Base-by-base conservation (phyloP, 2,329 filamentous ascomycete species). In the Colletotrichum eremochloae region DNA sequence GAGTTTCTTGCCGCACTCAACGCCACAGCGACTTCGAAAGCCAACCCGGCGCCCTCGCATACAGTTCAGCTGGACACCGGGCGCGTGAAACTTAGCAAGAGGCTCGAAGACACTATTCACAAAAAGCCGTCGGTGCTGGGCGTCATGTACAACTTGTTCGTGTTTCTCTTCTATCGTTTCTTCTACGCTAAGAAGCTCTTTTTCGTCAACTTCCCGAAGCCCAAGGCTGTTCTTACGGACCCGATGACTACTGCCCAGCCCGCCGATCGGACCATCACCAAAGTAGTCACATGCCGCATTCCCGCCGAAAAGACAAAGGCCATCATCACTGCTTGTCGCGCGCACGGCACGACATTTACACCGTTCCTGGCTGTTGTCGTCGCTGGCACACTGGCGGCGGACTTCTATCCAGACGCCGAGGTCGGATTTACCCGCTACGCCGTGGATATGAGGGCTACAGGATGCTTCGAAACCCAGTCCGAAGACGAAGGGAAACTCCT, bases 381-480 rank as follows among this genome's bases (percentile, higher is more conserved):
- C 5, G 29, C 67, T 1, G 65, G 65, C 42, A 74, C 76, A 0
- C 57, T 78, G 5, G 73, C 73, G 0, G 68, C 44, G 14, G 77
- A 78, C 20, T 74, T 68, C 20, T 78, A 77, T 36, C 77, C 76
- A 0, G 61, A 76, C 8, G 77, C 77, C 0, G 76, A 75, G 52
- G 66, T 78, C 2, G 71, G 71, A 0, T 73, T 73, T 7, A 71
- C 67, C 6, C 67, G 71, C 1, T 56, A 87, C 77, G 4, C 63
- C 67, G 75, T 86, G 81, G 75, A 87, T 82, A 77, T 83, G 84
- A 12, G 78, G 7, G 61, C 50, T 4, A 57, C 64, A 0, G 62
- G 67, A 0, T 44, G 62, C 48, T 55, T 73, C 38, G 67, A 71
- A 3, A 53, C 64, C 8, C 1, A 50, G 5, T 46, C 67, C 1